These are phyloP conservation scores for Phaeoacremonium minimum DNA, from an alignment of 2,329 filamentous ascomycete genomes.

Conservation along the genomic window DNA sequence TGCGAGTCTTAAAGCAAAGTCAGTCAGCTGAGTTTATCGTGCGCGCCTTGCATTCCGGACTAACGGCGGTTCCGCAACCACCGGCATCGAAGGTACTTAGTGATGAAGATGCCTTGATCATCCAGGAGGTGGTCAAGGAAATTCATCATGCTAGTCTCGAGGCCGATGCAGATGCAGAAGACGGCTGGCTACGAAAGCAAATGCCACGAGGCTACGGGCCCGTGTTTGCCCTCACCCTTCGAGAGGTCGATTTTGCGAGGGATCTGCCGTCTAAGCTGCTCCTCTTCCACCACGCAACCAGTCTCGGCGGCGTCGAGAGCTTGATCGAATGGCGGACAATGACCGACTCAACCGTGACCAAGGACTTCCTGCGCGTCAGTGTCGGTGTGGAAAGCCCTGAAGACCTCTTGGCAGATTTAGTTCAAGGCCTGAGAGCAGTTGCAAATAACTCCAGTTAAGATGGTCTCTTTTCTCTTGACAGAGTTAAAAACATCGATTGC, in stretches of 20 bases:
- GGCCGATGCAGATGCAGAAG: constrained; percentile 50
- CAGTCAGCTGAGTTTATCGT: constrained; percentile 67
- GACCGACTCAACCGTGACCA: constrained; percentile 72
- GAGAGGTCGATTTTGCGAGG: constrained; percentile 56
- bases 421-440: constrained; percentile 60
- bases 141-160: constrained; percentile 81
- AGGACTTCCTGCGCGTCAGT: constrained; percentile 72
- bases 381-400: constrained; percentile 83
- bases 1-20: constrained; percentile 76
- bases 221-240: constrained; percentile 74
- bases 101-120: constrained; percentile 33
- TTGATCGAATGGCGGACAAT: constrained; percentile 95
- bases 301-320: constrained; percentile 88
- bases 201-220: constrained; percentile 91
- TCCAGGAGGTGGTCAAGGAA: constrained; percentile 49
- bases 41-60: constrained; percentile 58
- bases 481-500: too few relatives aligned
- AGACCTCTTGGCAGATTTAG: constrained; percentile 74
- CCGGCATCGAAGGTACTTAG: too few relatives aligned
- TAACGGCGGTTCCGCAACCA: too few relatives aligned
- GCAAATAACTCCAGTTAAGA: too few relatives aligned
- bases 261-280: constrained; percentile 71
- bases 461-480: too few relatives aligned
- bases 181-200: constrained; percentile 73
- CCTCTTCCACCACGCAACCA: constrained; percentile 93